Percentiles rank a stretch among this genome's conserved stretches.
Evolutionary conservation across 176 grass and related monocot genomes (phyloP).

Genomic region (Bonia amplexicaulis): DNA sequence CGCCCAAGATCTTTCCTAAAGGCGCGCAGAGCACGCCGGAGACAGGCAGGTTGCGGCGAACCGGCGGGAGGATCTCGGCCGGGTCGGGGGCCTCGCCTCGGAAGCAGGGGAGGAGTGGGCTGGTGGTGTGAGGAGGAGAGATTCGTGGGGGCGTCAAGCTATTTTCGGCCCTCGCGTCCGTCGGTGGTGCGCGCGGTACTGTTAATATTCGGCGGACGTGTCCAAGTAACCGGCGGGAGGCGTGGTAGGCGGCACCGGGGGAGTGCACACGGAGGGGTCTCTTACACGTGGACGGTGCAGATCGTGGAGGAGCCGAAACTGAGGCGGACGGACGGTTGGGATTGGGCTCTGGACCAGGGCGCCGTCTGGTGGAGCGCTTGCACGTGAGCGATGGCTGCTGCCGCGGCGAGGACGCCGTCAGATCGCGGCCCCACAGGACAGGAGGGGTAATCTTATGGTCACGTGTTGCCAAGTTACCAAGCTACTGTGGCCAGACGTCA

Average conservation of each 20-base stretch:
- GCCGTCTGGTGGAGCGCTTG: neutral
- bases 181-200: conserved; percentile 6
- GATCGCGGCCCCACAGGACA: neutral
- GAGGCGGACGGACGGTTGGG: neutral
- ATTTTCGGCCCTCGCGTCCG: neutral
- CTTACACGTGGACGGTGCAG: neutral
- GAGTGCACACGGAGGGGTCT: neutral
- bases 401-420: conserved; percentile 11
- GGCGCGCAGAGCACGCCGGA: neutral
- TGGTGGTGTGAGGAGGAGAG: conserved; percentile 26
- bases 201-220: neutral
- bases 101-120: conserved; percentile 4
- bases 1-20: neutral
- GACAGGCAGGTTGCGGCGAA: neutral
- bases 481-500: neutral
- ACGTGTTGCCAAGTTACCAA: conserved; percentile 12
- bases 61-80: conserved; percentile 36
- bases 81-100: neutral
- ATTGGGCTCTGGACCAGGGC: neutral
- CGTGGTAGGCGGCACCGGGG: neutral
- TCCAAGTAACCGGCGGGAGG: conserved; percentile 1
- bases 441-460: neutral
- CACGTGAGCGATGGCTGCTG: conserved; percentile 15
- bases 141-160: neutral
- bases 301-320: neutral